Base-by-base conservation (phyloP, 2,329 filamentous ascomycete genomes). In the Pseudomassariella vexata region DNA sequence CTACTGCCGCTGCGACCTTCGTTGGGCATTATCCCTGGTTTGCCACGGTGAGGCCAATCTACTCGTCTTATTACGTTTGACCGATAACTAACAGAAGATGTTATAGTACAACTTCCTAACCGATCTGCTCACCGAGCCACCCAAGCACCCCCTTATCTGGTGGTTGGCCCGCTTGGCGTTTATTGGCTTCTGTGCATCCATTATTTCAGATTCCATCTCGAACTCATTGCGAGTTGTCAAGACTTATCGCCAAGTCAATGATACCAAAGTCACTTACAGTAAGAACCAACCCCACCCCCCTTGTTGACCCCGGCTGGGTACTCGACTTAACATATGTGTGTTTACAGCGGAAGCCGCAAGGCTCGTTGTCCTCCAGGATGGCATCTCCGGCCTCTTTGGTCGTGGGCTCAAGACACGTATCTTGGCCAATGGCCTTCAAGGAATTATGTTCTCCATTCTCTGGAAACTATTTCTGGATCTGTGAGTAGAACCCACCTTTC, bases 21-120 rank as follows among this genome's bases (percentile, higher is more conserved):
- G 65, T 65, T 2, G 65, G 65, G 3, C 60, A 69, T 30, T 69
- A 69, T 24, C 65, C 65, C 4, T 69, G 65, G 65, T 69, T 68
- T 35, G 65, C 63, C 8, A 69, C 65, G 0, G 64, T 65, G 43
- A 30, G 53, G n/a, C 22, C 3, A 21, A 16, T 5, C 6, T 18
- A 7, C 12, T 19, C 7, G 7, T 12, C 16, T n/a, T 6, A 3
- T 10, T 16, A 20, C 1, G 2, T 11, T 20, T 18, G 1, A 9
- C 3, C n/a, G 5, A 4, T 9, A 1, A 10, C 9, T 12, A 3
- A n/a, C n/a, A n/a, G n/a, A n/a, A n/a, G 16, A 28, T 47, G 20
- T 0, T 9, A 11, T 25, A 67, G 62, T 67, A 69, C 40, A 68
- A 69, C 31, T 58, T 55, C 24, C 41, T 69, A 11, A 48, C 53